phyloP scores from a whole-genome alignment of 179 eudicot genomes.

The Silene coronaria region DNA sequence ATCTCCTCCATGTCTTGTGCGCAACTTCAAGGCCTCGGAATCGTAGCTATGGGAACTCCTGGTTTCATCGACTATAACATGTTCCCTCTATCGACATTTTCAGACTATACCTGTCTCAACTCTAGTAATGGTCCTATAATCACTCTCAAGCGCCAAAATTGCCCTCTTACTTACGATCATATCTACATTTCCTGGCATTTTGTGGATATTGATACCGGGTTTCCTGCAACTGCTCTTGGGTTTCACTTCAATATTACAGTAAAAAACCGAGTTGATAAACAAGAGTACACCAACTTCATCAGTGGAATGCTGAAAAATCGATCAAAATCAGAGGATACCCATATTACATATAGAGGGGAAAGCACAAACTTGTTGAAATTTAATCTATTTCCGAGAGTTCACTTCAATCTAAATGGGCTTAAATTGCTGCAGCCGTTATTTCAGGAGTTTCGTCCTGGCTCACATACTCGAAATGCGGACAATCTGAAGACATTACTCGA shows the following conservation, averaged over 20 bases:
- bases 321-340: conserved; percentile 30
- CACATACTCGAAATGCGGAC: conserved; percentile 42
- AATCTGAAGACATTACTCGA: conserved; percentile 56
- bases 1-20: conserved; percentile 80
- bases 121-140: conserved; percentile 64
- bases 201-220: conserved; percentile 50
- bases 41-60: conserved; percentile 52
- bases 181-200: conserved; percentile 71
- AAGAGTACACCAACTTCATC: conserved; percentile 54
- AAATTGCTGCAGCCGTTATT: conserved; percentile 79
- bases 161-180: conserved; percentile 45
- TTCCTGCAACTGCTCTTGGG: conserved; percentile 76
- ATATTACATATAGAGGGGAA: conserved; percentile 60
- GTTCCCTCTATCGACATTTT: conserved; percentile 55
- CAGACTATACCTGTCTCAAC: conserved; percentile 58
- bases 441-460: conserved; percentile 80
- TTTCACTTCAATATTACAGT: conserved; percentile 78
- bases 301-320: conserved; percentile 58
- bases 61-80: conserved; percentile 45
- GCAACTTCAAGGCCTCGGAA: conserved; percentile 55
- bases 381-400: conserved; percentile 68
- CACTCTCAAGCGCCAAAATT: conserved; percentile 45
- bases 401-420: conserved; percentile 51
- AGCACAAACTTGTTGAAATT: conserved; percentile 56
- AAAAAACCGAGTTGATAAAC: conserved; percentile 29